Base-by-base conservation (phyloP, 78 protist genomes). In the Monosiga brevicollis region DNA sequence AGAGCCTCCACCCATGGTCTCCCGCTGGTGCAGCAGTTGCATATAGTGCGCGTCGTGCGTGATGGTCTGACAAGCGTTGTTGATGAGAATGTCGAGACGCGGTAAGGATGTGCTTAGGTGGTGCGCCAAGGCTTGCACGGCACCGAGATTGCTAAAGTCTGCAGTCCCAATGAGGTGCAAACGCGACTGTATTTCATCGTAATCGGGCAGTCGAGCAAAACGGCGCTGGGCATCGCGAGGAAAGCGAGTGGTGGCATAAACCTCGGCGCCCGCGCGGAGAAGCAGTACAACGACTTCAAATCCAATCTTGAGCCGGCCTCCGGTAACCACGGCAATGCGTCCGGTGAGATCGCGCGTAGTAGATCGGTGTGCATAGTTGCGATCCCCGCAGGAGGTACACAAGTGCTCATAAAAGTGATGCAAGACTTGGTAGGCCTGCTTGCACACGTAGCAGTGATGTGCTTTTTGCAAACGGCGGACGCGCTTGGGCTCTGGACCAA, bases 51-150 rank as follows among this genome's bases (percentile, higher is more conserved):
- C 78, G 39, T 93, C 92, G 42, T 90, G 79, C 2, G 85, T 42
- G 38, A 92, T 73, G 23, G 95, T 92, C 86, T 89, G 92, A 25
- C 90, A 88, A 0, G 95, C 95, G 80, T 92, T 92, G 90, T 90
- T 87, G 74, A 92, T 73, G 75, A 92, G 20, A n/a, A 55, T 84
- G 82, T 85, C 87, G 73, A 91, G 72, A 23, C 39, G 41, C 54
- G 78, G 26, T 1, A 74, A 29, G 3, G 34, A 3, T 41, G 10
- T 11, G 2, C 26, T 2, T 10, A 74, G 22, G 20, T 74, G 20
- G 78, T 74, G 3, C 22, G 37, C 41, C 10, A 74, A n/a, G 42
- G 42, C 26, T 10, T 1, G 42, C 23, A 74, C 41, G 78, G 26
- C 11, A 41, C 20, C 34, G 22, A 74, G 37, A 29, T 37, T 41